phyloP scores from a whole-genome alignment of 176 grass and related monocot species.

The Rhipidocladum racemiflorum region DNA sequence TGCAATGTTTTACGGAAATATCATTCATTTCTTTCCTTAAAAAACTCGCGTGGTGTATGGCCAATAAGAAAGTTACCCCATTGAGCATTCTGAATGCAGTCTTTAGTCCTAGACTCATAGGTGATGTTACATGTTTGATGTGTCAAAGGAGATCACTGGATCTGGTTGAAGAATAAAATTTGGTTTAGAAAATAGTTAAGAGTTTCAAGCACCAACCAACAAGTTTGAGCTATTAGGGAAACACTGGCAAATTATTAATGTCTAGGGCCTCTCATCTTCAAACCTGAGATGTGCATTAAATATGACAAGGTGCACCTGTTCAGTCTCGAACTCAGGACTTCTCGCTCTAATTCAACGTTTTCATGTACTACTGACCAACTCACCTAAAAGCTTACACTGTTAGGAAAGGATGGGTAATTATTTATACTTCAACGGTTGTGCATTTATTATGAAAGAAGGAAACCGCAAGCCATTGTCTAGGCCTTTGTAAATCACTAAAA shows the following conservation, averaged over 20 bases:
- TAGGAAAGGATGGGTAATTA: background rate
- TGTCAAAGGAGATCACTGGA: background rate
- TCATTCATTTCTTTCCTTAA: background rate
- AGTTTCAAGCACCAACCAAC: background rate
- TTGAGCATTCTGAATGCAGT: slow-evolving; percentile 1
- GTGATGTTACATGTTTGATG: background rate
- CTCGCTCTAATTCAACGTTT: background rate
- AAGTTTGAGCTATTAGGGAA: background rate
- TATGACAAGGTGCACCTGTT: background rate
- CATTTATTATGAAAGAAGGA: slow-evolving; percentile 10
- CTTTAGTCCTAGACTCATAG: background rate
- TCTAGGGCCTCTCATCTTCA: slow-evolving; percentile 2
- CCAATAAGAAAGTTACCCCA: background rate
- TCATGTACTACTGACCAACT: background rate
- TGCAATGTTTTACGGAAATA: background rate
- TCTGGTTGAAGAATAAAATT: background rate
- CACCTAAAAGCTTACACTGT: background rate
- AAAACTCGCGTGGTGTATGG: background rate
- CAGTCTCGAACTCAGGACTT: background rate
- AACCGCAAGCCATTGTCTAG: background rate
- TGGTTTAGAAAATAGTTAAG: background rate
- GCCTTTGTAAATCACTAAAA: background rate
- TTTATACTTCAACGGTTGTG: background rate
- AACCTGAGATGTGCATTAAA: background rate
- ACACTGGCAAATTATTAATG: background rate